These are phyloP conservation scores for Iris macrosiphon DNA, from an alignment of 106 monocot genomes.

Conservation along the genomic window DNA sequence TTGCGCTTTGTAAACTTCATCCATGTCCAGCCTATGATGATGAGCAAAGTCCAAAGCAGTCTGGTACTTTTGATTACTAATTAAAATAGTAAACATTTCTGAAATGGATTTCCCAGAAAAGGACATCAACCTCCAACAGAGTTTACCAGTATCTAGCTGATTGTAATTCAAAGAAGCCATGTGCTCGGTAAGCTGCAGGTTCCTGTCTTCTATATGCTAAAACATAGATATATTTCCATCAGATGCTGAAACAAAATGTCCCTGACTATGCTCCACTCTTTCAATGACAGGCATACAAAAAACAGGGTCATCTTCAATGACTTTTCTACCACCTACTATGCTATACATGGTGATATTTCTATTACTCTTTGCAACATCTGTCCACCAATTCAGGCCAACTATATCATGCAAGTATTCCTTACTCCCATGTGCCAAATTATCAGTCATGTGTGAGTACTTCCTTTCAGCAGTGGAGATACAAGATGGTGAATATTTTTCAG, in stretches of 20 bases:
- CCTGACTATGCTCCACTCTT: conserved; percentile 33
- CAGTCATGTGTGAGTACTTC: background rate
- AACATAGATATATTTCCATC: conserved; percentile 7
- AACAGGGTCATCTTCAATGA: conserved; percentile 33
- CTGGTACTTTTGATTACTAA: conserved; percentile 40
- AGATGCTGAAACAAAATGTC: conserved; percentile 57
- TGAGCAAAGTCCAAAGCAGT: conserved; percentile 65
- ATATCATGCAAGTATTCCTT: conserved; percentile 33
- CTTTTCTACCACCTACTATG: conserved; percentile 23
- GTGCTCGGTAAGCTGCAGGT: background rate
- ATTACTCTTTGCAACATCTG: conserved; percentile 47
- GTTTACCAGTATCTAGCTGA: conserved; percentile 14
- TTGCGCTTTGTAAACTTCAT: conserved; percentile 80
- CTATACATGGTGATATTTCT: conserved; percentile 55
- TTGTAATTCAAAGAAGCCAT: background rate
- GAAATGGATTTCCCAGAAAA: conserved; percentile 50
- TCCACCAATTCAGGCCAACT: conserved; percentile 78
- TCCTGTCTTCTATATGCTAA: conserved; percentile 8
- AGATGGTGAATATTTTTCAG: conserved; percentile 35
- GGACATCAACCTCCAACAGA: conserved; percentile 65
- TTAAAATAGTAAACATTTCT: conserved; percentile 71
- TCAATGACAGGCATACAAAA: conserved; percentile 42
- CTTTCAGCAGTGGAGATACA: conserved; percentile 28
- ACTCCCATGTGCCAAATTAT: conserved; percentile 4
- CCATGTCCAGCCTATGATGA: conserved; percentile 50